A percentile compares a stretch with the other conserved stretches of the same genome.
Evolutionary conservation across 78 protist genomes (phyloP).

Genomic region (Speleostelium caveatum): DNA sequence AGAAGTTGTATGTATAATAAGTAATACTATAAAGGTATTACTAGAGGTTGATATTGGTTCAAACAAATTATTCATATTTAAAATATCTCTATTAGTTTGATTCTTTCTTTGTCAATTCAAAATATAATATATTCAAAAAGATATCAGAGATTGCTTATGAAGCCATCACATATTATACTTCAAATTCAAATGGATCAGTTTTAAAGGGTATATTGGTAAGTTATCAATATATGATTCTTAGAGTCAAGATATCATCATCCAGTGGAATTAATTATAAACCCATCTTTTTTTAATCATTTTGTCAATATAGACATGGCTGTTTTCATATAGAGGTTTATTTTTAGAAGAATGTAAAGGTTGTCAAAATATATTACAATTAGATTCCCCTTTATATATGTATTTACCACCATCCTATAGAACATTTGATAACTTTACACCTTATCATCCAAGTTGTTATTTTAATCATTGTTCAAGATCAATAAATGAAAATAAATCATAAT

Average conservation of each 20-base stretch:
- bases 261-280: too few relatives aligned
- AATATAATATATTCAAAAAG: slow-evolving; percentile 54
- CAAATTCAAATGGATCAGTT: slow-evolving; percentile 24
- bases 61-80: background rate
- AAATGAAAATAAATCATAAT: too few relatives aligned
- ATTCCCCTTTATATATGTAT: slow-evolving; percentile 34
- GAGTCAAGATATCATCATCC: too few relatives aligned
- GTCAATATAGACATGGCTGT: slow-evolving; percentile 61
- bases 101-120: slow-evolving; percentile 65
- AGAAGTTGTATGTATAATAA: slow-evolving; percentile 28
- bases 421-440: slow-evolving; percentile 55
- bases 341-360: slow-evolving; percentile 70
- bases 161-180: slow-evolving; percentile 55
- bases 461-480: background rate
- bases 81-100: slow-evolving; percentile 19
- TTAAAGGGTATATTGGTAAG: slow-evolving; percentile 54
- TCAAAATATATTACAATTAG: slow-evolving; percentile 45
- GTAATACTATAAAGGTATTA: background rate
- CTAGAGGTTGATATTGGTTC: background rate
- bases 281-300: too few relatives aligned
- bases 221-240: too few relatives aligned
- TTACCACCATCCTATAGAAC: slow-evolving; percentile 70
- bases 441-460: slow-evolving; percentile 48
- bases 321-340: slow-evolving; percentile 77
- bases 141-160: slow-evolving; percentile 49